Conservation (phyloP, 805 yeast genomes). For the Torulaspora microellipsoides region DNA sequence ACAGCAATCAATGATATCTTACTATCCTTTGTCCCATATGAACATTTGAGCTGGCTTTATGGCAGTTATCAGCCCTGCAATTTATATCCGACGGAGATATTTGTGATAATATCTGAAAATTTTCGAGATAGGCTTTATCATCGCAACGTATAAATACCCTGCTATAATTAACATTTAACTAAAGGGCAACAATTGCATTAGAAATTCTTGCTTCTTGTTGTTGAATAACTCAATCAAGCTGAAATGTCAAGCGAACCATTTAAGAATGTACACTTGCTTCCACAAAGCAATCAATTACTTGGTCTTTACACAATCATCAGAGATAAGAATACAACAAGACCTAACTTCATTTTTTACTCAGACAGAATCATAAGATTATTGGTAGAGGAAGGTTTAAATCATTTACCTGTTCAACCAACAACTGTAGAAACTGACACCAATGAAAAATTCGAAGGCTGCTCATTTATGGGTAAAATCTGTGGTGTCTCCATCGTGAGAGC, state of each 20-base stretch:
- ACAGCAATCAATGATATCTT: no score
- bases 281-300: slow-evolving; percentile 83
- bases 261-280: slow-evolving; percentile 59
- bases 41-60: no score
- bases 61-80: no score
- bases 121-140: background rate
- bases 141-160: background rate
- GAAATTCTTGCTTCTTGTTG: no score
- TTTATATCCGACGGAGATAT: slow-evolving; percentile 1
- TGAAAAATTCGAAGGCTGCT: slow-evolving; percentile 65
- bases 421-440: slow-evolving; percentile 74
- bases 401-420: slow-evolving; percentile 75
- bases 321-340: slow-evolving; percentile 71
- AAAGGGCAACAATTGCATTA: no score
- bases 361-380: slow-evolving; percentile 89
- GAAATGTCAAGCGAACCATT: slow-evolving; percentile 33
- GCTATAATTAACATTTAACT: background rate
- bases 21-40: no score
- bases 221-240: background rate
- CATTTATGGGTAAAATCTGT: slow-evolving; percentile 87
- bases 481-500: slow-evolving; percentile 98
- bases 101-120: background rate
- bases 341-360: slow-evolving; percentile 92
- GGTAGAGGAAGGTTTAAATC: slow-evolving; percentile 94
- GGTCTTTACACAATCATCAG: slow-evolving; percentile 90